phyloP scores from a whole-genome alignment of 225 moss, liverwort and hornwort genomes.

The Physcomitrium patens region DNA sequence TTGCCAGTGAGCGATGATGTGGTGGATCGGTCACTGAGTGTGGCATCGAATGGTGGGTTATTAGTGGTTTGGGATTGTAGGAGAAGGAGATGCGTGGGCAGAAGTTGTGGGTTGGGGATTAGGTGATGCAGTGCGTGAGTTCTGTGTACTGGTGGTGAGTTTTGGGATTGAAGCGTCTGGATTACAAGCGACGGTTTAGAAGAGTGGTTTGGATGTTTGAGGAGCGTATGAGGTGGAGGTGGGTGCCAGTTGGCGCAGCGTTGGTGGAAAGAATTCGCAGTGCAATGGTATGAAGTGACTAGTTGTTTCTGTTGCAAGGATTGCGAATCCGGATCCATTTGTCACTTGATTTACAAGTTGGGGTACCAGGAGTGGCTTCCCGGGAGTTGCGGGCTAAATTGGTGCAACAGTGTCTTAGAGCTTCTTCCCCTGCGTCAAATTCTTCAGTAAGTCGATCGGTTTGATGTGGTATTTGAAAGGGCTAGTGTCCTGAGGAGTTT shows the following conservation, averaged over 20 bases:
- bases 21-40: too few relatives aligned
- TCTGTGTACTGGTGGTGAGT: not conserved
- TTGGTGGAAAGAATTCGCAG: conserved; percentile 18
- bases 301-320: not conserved
- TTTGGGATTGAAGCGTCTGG: not conserved
- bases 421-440: not conserved
- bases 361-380: conserved; percentile 9
- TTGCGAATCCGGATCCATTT: conserved; percentile 13
- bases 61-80: conserved; percentile 15
- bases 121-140: not conserved
- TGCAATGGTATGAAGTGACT: conserved; percentile 12
- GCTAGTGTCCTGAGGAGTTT: not conserved
- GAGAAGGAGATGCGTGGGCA: not conserved
- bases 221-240: not conserved
- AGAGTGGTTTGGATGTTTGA: conserved; percentile 7
- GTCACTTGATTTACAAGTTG: not conserved
- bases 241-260: not conserved
- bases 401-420: not conserved
- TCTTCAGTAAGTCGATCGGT: not conserved
- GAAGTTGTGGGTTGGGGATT: conserved; percentile 16
- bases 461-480: conserved; percentile 24
- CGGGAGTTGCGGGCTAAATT: not conserved
- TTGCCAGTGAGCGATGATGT: too few relatives aligned
- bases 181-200: conserved; percentile 5
- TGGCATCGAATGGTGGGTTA: not conserved